Percentiles rank a stretch among this genome's conserved stretches.
These are phyloP conservation scores for Colletotrichum tofieldiae DNA, from an alignment of 2,329 filamentous ascomycete species.

Conservation along the genomic window DNA sequence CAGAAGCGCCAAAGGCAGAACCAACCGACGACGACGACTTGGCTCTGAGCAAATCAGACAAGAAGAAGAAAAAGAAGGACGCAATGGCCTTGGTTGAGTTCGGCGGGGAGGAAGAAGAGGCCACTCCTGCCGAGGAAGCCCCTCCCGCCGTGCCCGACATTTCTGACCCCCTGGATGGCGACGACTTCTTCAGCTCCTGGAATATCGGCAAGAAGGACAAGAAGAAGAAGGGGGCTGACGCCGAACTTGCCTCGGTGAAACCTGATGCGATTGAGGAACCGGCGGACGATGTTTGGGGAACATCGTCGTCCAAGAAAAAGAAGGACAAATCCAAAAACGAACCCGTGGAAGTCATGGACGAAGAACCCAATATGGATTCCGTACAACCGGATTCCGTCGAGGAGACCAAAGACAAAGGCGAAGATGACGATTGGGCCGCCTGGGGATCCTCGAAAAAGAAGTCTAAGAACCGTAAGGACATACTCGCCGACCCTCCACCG, in stretches of 20 bases:
- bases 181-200: slow-evolving; percentile 72
- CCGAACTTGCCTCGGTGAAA: slow-evolving; percentile 46
- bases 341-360: slow-evolving; percentile 63
- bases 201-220: slow-evolving; percentile 68
- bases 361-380: slow-evolving; percentile 60
- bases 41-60: slow-evolving; percentile 56
- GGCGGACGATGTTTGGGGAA: slow-evolving; percentile 58
- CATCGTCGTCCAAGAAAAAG: slow-evolving; percentile 61
- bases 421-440: slow-evolving; percentile 59
- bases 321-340: slow-evolving; percentile 68
- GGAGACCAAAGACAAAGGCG: slow-evolving; percentile 61
- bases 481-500: slow-evolving; percentile 61
- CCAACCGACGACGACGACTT: slow-evolving; percentile 40
- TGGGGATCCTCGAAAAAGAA: slow-evolving; percentile 63
- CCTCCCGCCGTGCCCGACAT: slow-evolving; percentile 50
- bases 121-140: slow-evolving; percentile 47
- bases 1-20: slow-evolving; percentile 32
- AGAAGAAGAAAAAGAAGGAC: slow-evolving; percentile 62
- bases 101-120: slow-evolving; percentile 47
- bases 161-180: slow-evolving; percentile 55
- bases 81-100: slow-evolving; percentile 55
- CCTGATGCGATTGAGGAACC: slow-evolving; percentile 62
- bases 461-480: slow-evolving; percentile 57
- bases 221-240: slow-evolving; percentile 48
- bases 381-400: slow-evolving; percentile 63